Evolutionary conservation across 345 rosid genomes (phyloP).

Genomic region (Dimocarpus longan): DNA sequence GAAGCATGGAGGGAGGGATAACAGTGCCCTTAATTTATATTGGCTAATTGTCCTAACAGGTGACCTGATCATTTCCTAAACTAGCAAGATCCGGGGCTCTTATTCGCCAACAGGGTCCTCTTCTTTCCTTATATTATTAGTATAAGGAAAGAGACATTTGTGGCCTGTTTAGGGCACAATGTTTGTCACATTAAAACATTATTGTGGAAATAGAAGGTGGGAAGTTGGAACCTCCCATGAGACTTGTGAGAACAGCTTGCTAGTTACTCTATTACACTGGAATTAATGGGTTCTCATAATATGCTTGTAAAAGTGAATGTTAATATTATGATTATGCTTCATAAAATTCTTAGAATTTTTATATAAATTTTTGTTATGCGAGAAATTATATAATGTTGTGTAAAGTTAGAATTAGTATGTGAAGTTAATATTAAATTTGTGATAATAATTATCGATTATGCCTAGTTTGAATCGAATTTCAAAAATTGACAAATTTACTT

Average conservation of each 20-base stretch:
- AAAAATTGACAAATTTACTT: too few species aligned
- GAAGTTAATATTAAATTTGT: too few species aligned
- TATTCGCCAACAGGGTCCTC: neutral
- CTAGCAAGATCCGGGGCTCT: conserved; percentile 9
- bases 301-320: too few species aligned
- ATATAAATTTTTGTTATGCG: neutral
- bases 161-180: conserved; percentile 3
- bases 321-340: too few species aligned
- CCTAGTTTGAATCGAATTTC: too few species aligned
- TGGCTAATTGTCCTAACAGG: conserved; percentile 13
- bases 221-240: neutral
- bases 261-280: neutral
- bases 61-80: conserved; percentile 19
- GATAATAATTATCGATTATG: too few species aligned
- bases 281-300: too few species aligned
- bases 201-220: too few species aligned
- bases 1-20: neutral
- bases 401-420: too few species aligned
- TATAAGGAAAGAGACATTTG: neutral
- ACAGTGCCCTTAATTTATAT: neutral
- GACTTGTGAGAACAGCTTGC: neutral
- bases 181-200: neutral
- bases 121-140: neutral
- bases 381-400: neutral
- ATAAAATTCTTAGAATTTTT: too few species aligned